These are phyloP conservation scores for Lentinula sp. DNA, from an alignment of 768 basidiomycete genomes.

Conservation along the genomic window DNA sequence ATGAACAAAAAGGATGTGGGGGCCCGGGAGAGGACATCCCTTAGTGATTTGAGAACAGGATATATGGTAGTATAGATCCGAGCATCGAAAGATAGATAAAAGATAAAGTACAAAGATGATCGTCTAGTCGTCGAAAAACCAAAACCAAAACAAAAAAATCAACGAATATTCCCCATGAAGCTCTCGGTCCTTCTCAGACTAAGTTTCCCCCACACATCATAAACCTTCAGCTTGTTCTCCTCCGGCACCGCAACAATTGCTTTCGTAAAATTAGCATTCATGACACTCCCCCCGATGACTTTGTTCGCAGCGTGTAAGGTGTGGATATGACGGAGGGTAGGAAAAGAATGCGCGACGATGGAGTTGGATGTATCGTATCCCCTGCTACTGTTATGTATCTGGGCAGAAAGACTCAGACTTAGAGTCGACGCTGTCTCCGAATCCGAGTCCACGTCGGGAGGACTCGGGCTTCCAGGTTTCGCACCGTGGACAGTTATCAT, in stretches of 20 bases:
- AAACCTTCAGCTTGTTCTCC: slow-evolving; percentile 63
- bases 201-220: slow-evolving; percentile 48
- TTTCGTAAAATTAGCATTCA: slow-evolving; percentile 45
- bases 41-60: too few species aligned
- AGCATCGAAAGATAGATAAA: neutral
- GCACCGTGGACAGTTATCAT: slow-evolving; percentile 72
- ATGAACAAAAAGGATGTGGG: too few species aligned
- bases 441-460: neutral
- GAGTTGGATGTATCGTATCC: slow-evolving; percentile 23
- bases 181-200: slow-evolving; percentile 23
- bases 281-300: slow-evolving; percentile 53
- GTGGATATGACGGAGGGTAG: slow-evolving; percentile 48
- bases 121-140: neutral
- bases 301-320: slow-evolving; percentile 32
- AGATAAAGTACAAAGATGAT: neutral
- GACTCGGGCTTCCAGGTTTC: neutral
- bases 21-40: too few species aligned
- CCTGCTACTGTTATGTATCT: neutral
- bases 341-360: slow-evolving; percentile 52
- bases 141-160: neutral
- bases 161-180: slow-evolving; percentile 15
- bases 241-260: slow-evolving; percentile 55
- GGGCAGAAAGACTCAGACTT: neutral
- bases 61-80: neutral
- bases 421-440: neutral